Percentiles rank a stretch among this genome's conserved stretches.
Conservation (phyloP, 169 alveolate species). For the Eimeria brunetti region DNA sequence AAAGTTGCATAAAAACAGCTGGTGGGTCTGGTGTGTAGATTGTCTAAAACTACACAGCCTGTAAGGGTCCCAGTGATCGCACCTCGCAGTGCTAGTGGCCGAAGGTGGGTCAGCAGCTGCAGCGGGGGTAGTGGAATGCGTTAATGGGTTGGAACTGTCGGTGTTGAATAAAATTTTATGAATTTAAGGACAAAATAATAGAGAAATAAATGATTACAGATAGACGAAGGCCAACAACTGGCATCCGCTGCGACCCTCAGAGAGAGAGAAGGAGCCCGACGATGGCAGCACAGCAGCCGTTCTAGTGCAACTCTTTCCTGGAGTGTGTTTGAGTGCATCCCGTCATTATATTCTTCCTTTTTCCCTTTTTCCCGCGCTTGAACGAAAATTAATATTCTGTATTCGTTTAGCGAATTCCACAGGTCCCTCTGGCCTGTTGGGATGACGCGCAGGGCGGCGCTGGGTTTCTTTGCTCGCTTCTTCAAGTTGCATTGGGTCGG, state of each 20-base stretch:
- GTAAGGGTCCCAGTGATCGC: background rate
- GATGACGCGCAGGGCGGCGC: conserved; percentile 27
- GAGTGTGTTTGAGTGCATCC: background rate
- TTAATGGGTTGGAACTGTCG: background rate
- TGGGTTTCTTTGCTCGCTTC: background rate
- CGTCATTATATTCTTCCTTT: background rate
- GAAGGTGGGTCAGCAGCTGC: too few species aligned
- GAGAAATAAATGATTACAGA: background rate
- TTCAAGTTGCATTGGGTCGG: background rate
- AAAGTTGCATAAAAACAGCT: too few species aligned
- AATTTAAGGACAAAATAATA: background rate
- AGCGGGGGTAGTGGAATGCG: background rate
- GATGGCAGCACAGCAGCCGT: background rate
- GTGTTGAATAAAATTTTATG: background rate
- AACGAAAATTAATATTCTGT: background rate
- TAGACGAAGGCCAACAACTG: background rate
- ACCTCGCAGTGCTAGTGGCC: background rate
- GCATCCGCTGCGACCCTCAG: background rate
- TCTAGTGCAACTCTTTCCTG: background rate
- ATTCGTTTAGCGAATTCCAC: background rate
- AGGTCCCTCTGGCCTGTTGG: conserved; percentile 58
- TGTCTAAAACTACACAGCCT: too few species aligned
- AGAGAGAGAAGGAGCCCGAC: background rate
- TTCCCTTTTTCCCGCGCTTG: background rate
- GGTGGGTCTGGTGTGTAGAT: too few species aligned